Evolutionary conservation across 352 stramenopile genomes (phyloP), one percentile per base, ranked within the genome.

Genomic region (Pythium biforme): DNA sequence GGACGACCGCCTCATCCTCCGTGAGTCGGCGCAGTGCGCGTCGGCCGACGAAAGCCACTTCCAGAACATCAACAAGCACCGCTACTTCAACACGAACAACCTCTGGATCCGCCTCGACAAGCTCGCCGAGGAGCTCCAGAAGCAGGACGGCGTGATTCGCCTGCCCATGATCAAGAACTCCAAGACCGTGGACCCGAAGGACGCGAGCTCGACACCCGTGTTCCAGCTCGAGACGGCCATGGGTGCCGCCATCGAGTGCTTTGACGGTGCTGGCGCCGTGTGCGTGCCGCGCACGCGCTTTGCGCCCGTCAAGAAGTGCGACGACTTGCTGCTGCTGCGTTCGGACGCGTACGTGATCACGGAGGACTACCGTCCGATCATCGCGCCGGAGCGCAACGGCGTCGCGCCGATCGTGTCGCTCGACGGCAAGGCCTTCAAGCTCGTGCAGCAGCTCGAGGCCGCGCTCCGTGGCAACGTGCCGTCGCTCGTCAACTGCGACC

Each of bases 291-390:
- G 89, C 62, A 94, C 83, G 33, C 89, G 89, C 62, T 95, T 95
- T 48, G 86, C 86, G 5, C 86, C 86, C n/a, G 86, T 95, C 46
- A 95, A 95, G 74, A 95, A 95, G 78, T 92, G 86, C 55, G 84
- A 94, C 62, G 86, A 95, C 57, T 65, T 95, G 43, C 75, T 94
- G 48, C 74, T 99, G 31, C 85, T 99, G 17, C 94, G 97, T 61
- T 99, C 94, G 75, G 96, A 99, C 75, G 97, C 97, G 9, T 99
- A 99, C 80, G 74, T 99, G 19, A 93, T 99, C 65, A 98, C 93
- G 49, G 88, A 98, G 53, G 88, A 98, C 72, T 97, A 96, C 78
- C 93, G 92, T 51, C 94, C 96, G 15, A 81, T 99, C 33, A 82
- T 99, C 49, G 97, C 97, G 48, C 95, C 96, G n/a, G 83, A 96